Evolutionary conservation across 345 rosid species (phyloP), one percentile per base, ranked within the genome.

Genomic region (Corymbia maculata): DNA sequence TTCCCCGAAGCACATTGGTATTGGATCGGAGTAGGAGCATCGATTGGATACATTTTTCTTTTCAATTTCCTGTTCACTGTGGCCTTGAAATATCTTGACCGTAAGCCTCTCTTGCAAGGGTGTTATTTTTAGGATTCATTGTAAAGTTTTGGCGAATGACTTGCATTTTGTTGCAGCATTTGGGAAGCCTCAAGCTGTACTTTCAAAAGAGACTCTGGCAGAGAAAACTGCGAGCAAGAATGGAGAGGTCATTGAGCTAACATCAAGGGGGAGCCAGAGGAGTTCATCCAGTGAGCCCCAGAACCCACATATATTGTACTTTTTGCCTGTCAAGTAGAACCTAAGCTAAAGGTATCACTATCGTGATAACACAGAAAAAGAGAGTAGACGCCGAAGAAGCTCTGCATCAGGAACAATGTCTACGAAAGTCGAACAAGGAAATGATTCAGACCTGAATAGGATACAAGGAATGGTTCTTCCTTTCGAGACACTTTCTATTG

Each of bases 11-110:
- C 98, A 52, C 89, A 85, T 88, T 96, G 99, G 98, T 97, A 96
- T 89, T 97, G 98, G 99, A 93, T 96, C 51, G 99, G 96, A 87
- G 90, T 92, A 32, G 97, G 94, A 55, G 97, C 96, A 88, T 86
- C 89, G 88, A 90, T 95, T n/a, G 98, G 97, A 89, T 94, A 89
- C 85, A 85, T 91, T 51, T 79, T 96, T 89, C 87, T 96, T 19
- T 96, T 94, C 92, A 97, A 97, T 90, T 90, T 94, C 88, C 93
- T 94, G 87, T 97, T 92, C 93, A 92, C 92, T 36, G 14, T 95
- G 86, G 96, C 98, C 52, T 90, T 97, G 8, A 91, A 94, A 86
- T 95, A 92, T 91, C 94, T 97, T 15, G 91, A 95, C 53, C 94
- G 99, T 97, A 90, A 92, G 98, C 91, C 79, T 86, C 55, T 87